phyloP scores from a whole-genome alignment of 805 yeast genomes.

The Zygoascus flipseniorum region DNA sequence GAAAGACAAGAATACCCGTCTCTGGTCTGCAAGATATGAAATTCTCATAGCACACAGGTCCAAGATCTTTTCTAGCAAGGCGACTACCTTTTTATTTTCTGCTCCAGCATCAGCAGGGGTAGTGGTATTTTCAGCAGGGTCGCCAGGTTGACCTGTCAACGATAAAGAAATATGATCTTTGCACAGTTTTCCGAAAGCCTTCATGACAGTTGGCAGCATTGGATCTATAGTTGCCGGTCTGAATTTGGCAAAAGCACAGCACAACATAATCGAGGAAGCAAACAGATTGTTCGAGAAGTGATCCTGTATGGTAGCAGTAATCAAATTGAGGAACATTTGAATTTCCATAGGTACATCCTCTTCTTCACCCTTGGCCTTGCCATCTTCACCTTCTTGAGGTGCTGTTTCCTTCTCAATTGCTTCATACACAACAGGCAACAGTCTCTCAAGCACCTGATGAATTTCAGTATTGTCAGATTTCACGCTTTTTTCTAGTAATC shows the following conservation, averaged over 20 bases:
- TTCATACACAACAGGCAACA: constrained; percentile 31
- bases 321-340: constrained; percentile 48
- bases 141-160: constrained; percentile 10
- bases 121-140: constrained; percentile 16
- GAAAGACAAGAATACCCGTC: constrained; percentile 77
- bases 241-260: constrained; percentile 56
- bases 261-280: constrained; percentile 73
- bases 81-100: constrained; percentile 73
- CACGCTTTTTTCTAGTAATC: constrained; percentile 69
- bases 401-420: constrained; percentile 34
- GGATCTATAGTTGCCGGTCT: constrained; percentile 70
- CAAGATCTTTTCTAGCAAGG: constrained; percentile 64
- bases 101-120: constrained; percentile 32
- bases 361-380: constrained; percentile 33
- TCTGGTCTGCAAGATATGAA: constrained; percentile 82
- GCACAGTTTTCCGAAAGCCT: constrained; percentile 81
- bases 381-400: constrained; percentile 38
- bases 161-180: constrained; percentile 60
- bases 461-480: constrained; percentile 70
- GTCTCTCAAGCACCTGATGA: constrained; percentile 47
- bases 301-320: constrained; percentile 66
- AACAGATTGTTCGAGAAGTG: constrained; percentile 66
- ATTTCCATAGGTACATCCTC: constrained; percentile 55
- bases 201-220: constrained; percentile 66
- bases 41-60: constrained; percentile 74